Conservation (phyloP, 257 asterid species). For the Solanum chiquidenum region DNA sequence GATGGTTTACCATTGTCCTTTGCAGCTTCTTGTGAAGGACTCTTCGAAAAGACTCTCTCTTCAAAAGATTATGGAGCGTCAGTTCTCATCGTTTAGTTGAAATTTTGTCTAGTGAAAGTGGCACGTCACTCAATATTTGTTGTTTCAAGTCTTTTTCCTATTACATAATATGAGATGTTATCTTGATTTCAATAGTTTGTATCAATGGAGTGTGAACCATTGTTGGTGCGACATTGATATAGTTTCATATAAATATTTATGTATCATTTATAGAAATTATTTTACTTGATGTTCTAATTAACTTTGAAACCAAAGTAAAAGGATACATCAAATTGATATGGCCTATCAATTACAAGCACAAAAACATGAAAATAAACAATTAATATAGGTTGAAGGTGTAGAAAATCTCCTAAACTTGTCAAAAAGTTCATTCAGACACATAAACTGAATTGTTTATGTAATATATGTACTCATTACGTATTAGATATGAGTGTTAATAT, state of each 20-base stretch:
- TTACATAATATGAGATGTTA: background rate
- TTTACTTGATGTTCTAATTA: background rate
- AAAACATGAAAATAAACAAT: background rate
- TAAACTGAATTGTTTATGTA: background rate
- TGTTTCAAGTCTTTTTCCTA: background rate
- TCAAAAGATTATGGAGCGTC: slow-evolving; percentile 52
- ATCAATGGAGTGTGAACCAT: background rate
- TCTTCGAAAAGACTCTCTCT: slow-evolving; percentile 78
- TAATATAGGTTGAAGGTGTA: background rate
- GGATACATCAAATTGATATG: background rate
- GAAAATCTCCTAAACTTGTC: background rate
- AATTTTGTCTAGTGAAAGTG: background rate
- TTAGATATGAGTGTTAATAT: background rate
- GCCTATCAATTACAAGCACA: background rate
- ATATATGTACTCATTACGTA: background rate
- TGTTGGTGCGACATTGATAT: background rate
- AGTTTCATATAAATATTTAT: background rate
- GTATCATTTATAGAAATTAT: background rate
- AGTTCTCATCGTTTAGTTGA: background rate
- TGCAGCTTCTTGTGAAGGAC: slow-evolving; percentile 90
- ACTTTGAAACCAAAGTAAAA: background rate
- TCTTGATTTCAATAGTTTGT: background rate
- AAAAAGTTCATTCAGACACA: background rate
- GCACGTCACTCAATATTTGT: background rate
- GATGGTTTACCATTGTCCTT: slow-evolving; percentile 2